Base-by-base conservation (phyloP, 768 basidiomycete species). In the Kwoniella europaea region DNA sequence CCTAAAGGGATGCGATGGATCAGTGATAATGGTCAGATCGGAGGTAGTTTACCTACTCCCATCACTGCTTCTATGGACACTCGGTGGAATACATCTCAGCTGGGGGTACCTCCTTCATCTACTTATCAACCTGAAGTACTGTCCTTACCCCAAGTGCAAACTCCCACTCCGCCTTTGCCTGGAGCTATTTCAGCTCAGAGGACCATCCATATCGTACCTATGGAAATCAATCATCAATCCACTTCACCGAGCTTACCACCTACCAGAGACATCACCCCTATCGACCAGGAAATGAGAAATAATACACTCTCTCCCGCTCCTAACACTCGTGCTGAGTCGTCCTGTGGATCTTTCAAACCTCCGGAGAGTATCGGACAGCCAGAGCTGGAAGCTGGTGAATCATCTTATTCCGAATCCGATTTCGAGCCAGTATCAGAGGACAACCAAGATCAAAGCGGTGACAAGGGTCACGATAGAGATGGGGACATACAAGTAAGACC, bases 361-460 rank as follows among this genome's bases (percentile, higher is more conserved):
- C 27, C 24, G 4, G 22, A 59, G 24, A n/a, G 35, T 20, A 10
- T 22, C 20, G 53, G n/a, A 22, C 22, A 41, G n/a, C 64, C 64
- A 22, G 64, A 57, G 10, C 20, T 65, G 53, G 54, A 55, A 24
- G 16, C 42, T 41, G 53, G 55, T 9, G 29, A 65, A 10, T 65
- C 64, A n/a, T 57, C 64, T 15, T 42, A 10, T 29, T 65, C 64
- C 5, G 35, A 57, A 20, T 65, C 64, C 1, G 20, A n/a, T 10
- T 65, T 24, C 12, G 54, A 65, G 41, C 64, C 54, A 10, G 42
- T 43, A 3, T 65, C 64, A n/a, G 54, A 57, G 5, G 42, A 13
- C 16, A 50, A 65, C 10, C 29, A 27, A 15, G 46, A 46, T 6
- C 60, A 42, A 22, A 15, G 20, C 4, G 24, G 1, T 55, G 54